A percentile compares a stretch with the other conserved stretches of the same genome.
phyloP scores from a whole-genome alignment of 805 yeast genomes.

The Komagataella populi region DNA sequence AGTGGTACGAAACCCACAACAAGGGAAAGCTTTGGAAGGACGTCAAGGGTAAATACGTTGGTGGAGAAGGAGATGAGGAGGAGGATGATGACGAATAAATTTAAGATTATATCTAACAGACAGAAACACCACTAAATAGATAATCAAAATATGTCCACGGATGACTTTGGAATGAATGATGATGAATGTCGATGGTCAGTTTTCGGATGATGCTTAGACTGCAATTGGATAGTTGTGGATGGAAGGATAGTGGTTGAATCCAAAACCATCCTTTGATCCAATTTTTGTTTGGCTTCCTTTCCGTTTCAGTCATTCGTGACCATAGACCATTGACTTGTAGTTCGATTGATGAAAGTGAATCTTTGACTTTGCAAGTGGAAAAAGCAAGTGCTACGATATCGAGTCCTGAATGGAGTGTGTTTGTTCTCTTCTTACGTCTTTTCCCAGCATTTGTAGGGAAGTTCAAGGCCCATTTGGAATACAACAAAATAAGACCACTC shows the following conservation, averaged over 20 bases:
- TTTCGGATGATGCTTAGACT: background rate
- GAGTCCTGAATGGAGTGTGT: background rate
- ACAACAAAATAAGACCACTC: background rate
- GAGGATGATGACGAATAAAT: slow-evolving; percentile 38
- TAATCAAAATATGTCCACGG: background rate
- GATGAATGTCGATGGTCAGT: background rate
- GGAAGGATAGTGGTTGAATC: background rate
- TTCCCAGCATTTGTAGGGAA: background rate
- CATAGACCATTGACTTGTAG: background rate
- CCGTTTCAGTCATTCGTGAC: background rate
- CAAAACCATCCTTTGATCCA: too few species aligned
- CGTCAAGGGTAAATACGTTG: slow-evolving; percentile 45
- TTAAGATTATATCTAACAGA: background rate
- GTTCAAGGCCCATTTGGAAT: background rate
- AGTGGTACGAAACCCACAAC: slow-evolving; percentile 68
- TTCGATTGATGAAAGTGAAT: background rate
- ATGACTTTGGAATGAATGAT: background rate
- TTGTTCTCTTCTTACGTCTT: too few species aligned
- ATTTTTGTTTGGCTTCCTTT: background rate
- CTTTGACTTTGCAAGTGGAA: background rate
- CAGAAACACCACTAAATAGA: background rate
- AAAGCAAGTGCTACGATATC: background rate
- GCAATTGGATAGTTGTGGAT: background rate
- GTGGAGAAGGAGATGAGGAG: slow-evolving; percentile 40
- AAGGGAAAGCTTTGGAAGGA: slow-evolving; percentile 81